Conservation (phyloP, 1,284 basidiomycete genomes). For the Cerrena zonata region DNA sequence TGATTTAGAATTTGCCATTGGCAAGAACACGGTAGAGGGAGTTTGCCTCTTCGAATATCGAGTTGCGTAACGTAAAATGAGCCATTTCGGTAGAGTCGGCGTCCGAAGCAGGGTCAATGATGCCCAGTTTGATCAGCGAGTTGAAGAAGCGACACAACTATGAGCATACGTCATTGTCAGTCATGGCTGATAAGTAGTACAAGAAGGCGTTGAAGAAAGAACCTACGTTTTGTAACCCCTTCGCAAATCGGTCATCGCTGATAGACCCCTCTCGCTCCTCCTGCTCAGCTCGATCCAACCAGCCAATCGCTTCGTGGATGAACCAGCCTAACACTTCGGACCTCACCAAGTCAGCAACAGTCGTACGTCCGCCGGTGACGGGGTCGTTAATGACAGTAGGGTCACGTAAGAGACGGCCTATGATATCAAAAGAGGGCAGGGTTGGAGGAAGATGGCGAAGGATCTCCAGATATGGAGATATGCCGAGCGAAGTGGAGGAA, state of each 20-base stretch:
- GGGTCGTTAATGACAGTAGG: conserved; percentile 38
- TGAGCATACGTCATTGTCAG: not conserved
- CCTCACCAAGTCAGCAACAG: conserved; percentile 57
- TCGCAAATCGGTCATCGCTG: conserved; percentile 65
- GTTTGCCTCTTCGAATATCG: conserved; percentile 70
- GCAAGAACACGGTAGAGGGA: conserved; percentile 58
- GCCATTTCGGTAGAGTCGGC: conserved; percentile 67
- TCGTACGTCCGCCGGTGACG: conserved; percentile 40
- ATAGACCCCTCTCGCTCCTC: conserved; percentile 59
- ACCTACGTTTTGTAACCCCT: conserved; percentile 62
- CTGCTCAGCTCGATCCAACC: conserved; percentile 61
- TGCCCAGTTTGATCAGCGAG: conserved; percentile 56
- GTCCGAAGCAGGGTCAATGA: conserved; percentile 56
- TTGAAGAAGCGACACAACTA: conserved; percentile 74
- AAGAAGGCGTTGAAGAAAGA: conserved; percentile 1
- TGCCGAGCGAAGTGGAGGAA: conserved; percentile 15
- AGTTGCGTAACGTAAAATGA: conserved; percentile 63
- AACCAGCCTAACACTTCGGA: conserved; percentile 63
- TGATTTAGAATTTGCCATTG: conserved; percentile 18
- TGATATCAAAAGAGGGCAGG: conserved; percentile 65
- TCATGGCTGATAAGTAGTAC: not conserved
- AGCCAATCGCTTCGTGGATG: conserved; percentile 56
- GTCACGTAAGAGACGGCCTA: conserved; percentile 61
- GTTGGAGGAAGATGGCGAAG: conserved; percentile 57
- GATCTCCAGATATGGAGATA: conserved; percentile 45